Base-by-base conservation (phyloP, 768 basidiomycete genomes). In the Lactarius pseudohatsudake region DNA sequence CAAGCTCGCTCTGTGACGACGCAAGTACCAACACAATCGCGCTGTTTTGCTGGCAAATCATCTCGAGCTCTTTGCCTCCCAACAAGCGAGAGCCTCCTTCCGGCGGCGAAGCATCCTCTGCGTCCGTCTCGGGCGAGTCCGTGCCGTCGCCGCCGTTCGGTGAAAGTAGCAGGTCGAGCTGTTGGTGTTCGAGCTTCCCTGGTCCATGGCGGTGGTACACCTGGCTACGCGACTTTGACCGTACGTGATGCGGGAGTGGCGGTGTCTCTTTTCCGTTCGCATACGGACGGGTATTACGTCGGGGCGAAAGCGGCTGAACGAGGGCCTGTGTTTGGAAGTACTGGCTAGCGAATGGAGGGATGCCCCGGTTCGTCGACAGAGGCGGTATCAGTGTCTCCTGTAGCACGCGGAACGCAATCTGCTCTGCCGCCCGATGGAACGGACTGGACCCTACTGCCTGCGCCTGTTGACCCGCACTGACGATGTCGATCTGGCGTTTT, bases 41-140 rank as follows among this genome's bases (percentile, higher is more conserved):
- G 73, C 94, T 94, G 72, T 97, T 98, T 76, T 97, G 95, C 70
- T 87, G 86, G 74, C 94, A 96, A 38, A 91, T 85, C 72, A 89
- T 76, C 73, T 92, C 88, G 67, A 98, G 77, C 72, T 96, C 95
- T 64, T 86, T 86, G n/a, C 91, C 87, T 40, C 87, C 90, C 88
- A 89, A 91, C 62, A 86, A 69, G 45, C 81, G 82, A 41, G 83
- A 83, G 69, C 81, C 82, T 61, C 72, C 75, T 53, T 69, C 68
- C 69, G 75, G 78, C 16, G 72, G 74, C 38, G 77, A 78, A 41
- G 68, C 64, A n/a, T 79, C 76, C 43, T 73, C 74, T 57, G 66
- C 28, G 34, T 70, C 70, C 69, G 68, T 74, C 40, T 71, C 50
- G 43, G 62, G 66, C 9, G 62, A 68, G n/a, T 68, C 66, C 20